phyloP scores from a whole-genome alignment of 257 asterid species.

The Forsythia viridissima region DNA sequence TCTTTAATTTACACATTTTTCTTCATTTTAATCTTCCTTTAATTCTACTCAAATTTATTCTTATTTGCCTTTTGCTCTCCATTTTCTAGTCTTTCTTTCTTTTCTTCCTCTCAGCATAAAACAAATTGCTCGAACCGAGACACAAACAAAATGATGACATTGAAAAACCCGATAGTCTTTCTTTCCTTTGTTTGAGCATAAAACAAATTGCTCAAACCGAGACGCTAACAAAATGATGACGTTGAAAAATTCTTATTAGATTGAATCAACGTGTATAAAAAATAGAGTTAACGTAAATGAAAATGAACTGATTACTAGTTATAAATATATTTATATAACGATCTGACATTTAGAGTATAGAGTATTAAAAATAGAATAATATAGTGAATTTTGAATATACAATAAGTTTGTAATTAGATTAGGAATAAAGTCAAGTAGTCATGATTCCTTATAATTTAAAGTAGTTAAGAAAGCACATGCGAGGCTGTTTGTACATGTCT shows the following conservation, averaged over 20 bases:
- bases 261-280: not conserved
- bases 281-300: too few relatives aligned
- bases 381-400: not conserved
- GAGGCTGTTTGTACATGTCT: constrained; percentile 27
- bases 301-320: too few relatives aligned
- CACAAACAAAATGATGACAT: too few relatives aligned
- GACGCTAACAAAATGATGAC: too few relatives aligned
- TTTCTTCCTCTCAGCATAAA: not conserved
- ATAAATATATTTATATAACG: not conserved
- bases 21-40: constrained; percentile 11
- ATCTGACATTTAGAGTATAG: constrained; percentile 45
- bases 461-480: constrained; percentile 33
- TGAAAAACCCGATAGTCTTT: not conserved
- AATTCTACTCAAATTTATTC: not conserved
- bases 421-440: constrained; percentile 15
- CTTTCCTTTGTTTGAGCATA: not conserved
- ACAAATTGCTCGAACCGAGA: too few relatives aligned
- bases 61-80: not conserved
- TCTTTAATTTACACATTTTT: not conserved
- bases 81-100: not conserved
- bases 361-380: constrained; percentile 22
- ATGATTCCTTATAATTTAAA: constrained; percentile 25
- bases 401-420: not conserved
- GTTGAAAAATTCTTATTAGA: too few relatives aligned
- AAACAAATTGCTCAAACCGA: too few relatives aligned